Evolutionary conservation across 495 filamentous ascomycete genomes (phyloP).

Genomic region (Hypoxylon rickii): DNA sequence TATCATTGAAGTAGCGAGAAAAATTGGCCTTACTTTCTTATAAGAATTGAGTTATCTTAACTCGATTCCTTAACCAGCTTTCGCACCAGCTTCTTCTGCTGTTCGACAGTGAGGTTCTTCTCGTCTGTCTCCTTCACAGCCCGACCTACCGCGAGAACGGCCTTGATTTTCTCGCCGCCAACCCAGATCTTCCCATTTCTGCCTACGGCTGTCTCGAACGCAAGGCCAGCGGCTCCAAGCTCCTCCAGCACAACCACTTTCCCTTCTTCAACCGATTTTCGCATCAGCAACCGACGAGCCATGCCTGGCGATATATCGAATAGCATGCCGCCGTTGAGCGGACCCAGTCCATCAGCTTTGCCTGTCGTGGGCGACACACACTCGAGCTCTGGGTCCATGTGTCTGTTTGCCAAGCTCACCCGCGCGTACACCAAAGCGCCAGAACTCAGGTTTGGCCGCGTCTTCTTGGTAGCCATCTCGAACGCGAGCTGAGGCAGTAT

Average conservation of each 20-base stretch:
- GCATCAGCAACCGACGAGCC: slow-evolving; percentile 74
- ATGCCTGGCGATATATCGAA: slow-evolving; percentile 81
- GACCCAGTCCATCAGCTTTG: slow-evolving; percentile 86
- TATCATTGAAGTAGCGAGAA: slow-evolving; percentile 32
- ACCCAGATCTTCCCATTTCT: slow-evolving; percentile 95
- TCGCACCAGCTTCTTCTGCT: slow-evolving; percentile 80
- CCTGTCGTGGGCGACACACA: slow-evolving; percentile 86
- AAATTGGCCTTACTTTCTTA: slow-evolving; percentile 7
- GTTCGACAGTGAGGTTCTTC: slow-evolving; percentile 64
- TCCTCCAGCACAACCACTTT: slow-evolving; percentile 80
- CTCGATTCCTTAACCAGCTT: slow-evolving; percentile 58
- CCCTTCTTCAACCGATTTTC: slow-evolving; percentile 64
- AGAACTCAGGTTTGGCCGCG: slow-evolving; percentile 71
- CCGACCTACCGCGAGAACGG: slow-evolving; percentile 73
- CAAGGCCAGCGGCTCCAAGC: slow-evolving; percentile 73
- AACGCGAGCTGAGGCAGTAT: slow-evolving; percentile 86
- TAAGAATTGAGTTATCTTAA: slow-evolving; percentile 33
- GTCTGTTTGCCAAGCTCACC: slow-evolving; percentile 70
- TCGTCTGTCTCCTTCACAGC: slow-evolving; percentile 78
- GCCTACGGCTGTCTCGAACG: slow-evolving; percentile 93
- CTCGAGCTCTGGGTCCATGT: slow-evolving; percentile 87
- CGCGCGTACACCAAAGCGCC: slow-evolving; percentile 88
- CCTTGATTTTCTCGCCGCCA: slow-evolving; percentile 68
- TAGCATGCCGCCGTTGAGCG: slow-evolving; percentile 83
- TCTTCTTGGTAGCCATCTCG: slow-evolving; percentile 89